phyloP scores from a whole-genome alignment of 257 asterid genomes.

The Nicotiana tomentosiformis region DNA sequence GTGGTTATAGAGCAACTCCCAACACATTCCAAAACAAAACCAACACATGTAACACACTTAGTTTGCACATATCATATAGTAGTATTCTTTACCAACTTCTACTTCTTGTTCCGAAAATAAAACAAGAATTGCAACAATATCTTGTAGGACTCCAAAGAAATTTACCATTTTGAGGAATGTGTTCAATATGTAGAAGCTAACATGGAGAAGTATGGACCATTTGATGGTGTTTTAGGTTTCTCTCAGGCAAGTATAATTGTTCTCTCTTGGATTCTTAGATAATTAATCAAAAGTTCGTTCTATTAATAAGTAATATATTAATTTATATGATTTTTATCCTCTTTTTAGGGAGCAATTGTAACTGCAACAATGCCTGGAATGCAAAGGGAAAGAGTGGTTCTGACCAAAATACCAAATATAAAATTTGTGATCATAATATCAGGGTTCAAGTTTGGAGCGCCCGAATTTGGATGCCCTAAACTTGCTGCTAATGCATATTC shows the following conservation, averaged over 20 bases:
- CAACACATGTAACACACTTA: too few species aligned
- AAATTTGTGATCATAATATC: constrained; percentile 29
- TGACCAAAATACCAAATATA: constrained; percentile 27
- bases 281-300: background rate
- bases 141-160: constrained; percentile 11
- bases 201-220: constrained; percentile 36
- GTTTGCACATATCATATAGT: too few species aligned
- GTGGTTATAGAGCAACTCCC: too few species aligned
- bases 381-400: constrained; percentile 30
- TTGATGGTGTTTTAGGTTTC: constrained; percentile 35
- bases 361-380: constrained; percentile 35
- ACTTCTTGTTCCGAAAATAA: too few species aligned
- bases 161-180: constrained; percentile 34
- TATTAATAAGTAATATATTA: background rate
- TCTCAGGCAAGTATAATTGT: constrained; percentile 16
- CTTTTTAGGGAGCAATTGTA: constrained; percentile 20
- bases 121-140: background rate
- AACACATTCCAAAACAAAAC: too few species aligned
- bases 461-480: constrained; percentile 21
- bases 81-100: too few species aligned
- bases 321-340: background rate
- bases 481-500: constrained; percentile 32
- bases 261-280: background rate
- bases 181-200: constrained; percentile 23
- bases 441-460: constrained; percentile 22